These are phyloP conservation scores for Pedinophyceae sp. DNA, from an alignment of 139 green algal species.

Conservation along the genomic window DNA sequence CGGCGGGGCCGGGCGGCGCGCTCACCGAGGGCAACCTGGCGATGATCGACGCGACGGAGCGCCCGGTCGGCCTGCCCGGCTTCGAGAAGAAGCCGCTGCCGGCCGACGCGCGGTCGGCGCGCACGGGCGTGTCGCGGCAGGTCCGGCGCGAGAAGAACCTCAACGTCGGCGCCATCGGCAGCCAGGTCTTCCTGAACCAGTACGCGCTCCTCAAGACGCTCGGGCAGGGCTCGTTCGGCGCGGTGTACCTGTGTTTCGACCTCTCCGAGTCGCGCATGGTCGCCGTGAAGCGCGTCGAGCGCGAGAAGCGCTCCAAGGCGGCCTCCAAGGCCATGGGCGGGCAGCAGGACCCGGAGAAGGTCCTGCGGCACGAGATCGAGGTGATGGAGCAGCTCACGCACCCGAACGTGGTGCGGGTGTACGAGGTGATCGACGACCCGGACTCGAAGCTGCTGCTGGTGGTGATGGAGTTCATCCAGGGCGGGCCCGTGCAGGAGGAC, in stretches of 20 bases:
- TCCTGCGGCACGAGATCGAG: background rate
- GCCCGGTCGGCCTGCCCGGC: too few species aligned
- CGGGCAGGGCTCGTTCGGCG: background rate
- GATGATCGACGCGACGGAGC: too few species aligned
- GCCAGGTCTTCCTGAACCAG: background rate
- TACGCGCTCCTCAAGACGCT: background rate
- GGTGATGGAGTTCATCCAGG: background rate
- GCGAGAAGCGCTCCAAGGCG: background rate
- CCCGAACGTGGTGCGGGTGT: background rate
- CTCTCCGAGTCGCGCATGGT: background rate
- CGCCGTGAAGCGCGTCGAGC: background rate
- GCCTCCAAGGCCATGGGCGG: too few species aligned
- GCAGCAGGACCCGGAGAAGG: background rate
- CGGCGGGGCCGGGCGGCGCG: too few species aligned
- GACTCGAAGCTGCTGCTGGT: background rate
- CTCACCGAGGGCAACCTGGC: too few species aligned
- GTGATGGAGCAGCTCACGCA: background rate
- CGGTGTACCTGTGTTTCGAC: background rate
- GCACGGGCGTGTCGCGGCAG: too few species aligned
- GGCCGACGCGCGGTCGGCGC: too few species aligned
- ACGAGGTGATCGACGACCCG: background rate
- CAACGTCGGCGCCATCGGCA: too few species aligned
- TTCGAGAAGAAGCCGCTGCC: too few species aligned
- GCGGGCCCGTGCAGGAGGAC: background rate
- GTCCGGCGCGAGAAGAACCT: too few species aligned